These are phyloP conservation scores for Carex parvula DNA, from an alignment of 176 grass and related monocot species.

Conservation along the genomic window DNA sequence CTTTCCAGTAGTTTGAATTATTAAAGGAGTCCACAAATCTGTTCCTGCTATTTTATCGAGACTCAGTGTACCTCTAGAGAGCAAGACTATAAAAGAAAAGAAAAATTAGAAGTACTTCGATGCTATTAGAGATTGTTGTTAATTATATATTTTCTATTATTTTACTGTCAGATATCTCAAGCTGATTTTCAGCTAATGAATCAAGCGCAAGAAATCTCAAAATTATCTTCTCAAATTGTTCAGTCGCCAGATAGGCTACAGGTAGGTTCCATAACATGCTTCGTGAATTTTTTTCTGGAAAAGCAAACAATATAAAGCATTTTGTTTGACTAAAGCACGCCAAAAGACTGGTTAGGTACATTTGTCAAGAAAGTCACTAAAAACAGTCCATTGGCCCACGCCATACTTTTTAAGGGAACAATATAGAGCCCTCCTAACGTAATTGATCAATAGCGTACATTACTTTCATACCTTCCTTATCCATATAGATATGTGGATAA, in stretches of 20 bases:
- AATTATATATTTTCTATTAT: slow-evolving; percentile 9
- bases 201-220: slow-evolving; percentile 63
- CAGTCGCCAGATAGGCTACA: slow-evolving; percentile 83
- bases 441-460: not conserved
- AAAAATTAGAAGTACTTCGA: not conserved
- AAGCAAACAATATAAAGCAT: not conserved
- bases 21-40: not conserved
- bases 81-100: not conserved
- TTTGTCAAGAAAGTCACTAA: not conserved
- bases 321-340: not conserved
- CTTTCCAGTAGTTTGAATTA: not conserved
- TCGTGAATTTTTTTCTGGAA: not conserved
- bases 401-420: not conserved
- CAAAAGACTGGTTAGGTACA: not conserved
- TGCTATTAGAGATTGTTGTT: not conserved
- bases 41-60: not conserved
- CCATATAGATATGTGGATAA: not conserved
- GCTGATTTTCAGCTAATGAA: slow-evolving; percentile 66
- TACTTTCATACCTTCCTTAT: not conserved
- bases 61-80: not conserved
- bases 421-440: not conserved
- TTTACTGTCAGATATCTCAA: slow-evolving; percentile 47
- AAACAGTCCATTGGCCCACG: not conserved
- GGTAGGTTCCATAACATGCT: slow-evolving; percentile 27
- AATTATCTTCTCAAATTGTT: slow-evolving; percentile 58